These are phyloP conservation scores for Lathyrus oleraceus DNA, from an alignment of 306 rosid genomes.

Conservation along the genomic window DNA sequence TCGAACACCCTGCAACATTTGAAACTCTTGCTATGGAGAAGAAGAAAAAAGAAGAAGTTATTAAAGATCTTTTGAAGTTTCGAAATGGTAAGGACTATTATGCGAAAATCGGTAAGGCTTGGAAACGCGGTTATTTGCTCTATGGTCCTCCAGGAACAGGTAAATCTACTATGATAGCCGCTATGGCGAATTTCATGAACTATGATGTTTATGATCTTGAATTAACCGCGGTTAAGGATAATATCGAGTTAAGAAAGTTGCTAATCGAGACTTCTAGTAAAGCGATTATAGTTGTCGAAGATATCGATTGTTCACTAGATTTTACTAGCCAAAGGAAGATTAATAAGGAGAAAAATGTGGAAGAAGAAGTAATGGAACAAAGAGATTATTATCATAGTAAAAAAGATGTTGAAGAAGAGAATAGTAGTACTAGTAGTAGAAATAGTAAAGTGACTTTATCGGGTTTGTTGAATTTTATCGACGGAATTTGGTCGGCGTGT, in stretches of 20 bases:
- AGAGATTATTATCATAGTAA: slow-evolving; percentile 19
- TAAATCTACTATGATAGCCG: slow-evolving; percentile 42
- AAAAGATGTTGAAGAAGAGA: slow-evolving; percentile 33
- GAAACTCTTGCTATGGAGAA: slow-evolving; percentile 40
- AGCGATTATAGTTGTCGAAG: slow-evolving; percentile 40
- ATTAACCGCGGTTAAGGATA: slow-evolving; percentile 41
- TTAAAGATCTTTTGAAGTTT: slow-evolving; percentile 38
- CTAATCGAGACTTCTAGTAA: slow-evolving; percentile 39
- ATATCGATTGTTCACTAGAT: slow-evolving; percentile 43
- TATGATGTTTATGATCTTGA: slow-evolving; percentile 44
- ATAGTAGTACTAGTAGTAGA: slow-evolving; percentile 9
- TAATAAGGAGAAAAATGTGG: slow-evolving; percentile 18
- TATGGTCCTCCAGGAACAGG: slow-evolving; percentile 40
- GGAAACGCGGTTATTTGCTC: slow-evolving; percentile 38
- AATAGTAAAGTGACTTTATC: slow-evolving; percentile 37
- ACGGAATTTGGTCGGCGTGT: slow-evolving; percentile 48
- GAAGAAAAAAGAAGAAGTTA: slow-evolving; percentile 37
- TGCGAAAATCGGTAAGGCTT: slow-evolving; percentile 40
- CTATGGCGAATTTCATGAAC: slow-evolving; percentile 44
- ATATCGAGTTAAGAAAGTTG: slow-evolving; percentile 36
- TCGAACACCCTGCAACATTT: slow-evolving; percentile 41
- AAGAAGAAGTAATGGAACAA: slow-evolving; percentile 22
- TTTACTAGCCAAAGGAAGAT: slow-evolving; percentile 35
- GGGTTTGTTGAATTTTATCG: slow-evolving; percentile 43
- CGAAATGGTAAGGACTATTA: slow-evolving; percentile 40